Conservation (phyloP, 257 asterid species). For the Prunella vulgaris region DNA sequence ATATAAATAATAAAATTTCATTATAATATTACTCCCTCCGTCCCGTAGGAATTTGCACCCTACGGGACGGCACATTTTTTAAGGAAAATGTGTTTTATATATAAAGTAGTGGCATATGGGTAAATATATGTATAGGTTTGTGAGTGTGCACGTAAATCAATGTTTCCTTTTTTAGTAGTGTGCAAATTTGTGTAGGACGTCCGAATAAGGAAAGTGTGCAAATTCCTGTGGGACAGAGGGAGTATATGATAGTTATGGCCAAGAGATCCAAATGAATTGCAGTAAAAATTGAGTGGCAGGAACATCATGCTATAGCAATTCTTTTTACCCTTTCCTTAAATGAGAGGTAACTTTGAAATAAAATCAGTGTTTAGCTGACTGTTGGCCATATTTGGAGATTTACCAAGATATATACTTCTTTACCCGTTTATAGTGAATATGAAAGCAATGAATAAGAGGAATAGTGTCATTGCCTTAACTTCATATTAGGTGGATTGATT, state of each 20-base stretch:
- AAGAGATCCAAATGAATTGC: conserved; percentile 7
- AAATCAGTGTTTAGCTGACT: background rate
- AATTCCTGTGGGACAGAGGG: no score
- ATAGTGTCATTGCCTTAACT: background rate
- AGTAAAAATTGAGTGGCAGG: background rate
- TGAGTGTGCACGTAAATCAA: no score
- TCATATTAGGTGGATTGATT: background rate
- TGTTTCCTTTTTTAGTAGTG: no score
- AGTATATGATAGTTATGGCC: background rate
- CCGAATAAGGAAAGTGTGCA: no score
- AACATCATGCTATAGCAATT: conserved; percentile 7
- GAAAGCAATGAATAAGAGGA: background rate
- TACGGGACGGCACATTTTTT: no score
- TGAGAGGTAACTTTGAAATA: background rate
- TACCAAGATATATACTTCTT: background rate
- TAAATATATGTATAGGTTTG: no score
- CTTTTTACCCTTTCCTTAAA: background rate
- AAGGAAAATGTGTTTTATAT: no score
- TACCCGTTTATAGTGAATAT: background rate
- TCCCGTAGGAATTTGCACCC: no score
- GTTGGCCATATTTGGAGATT: background rate
- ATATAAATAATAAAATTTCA: background rate
- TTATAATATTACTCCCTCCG: no score
- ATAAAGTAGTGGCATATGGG: no score
- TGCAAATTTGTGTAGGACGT: no score